These are phyloP conservation scores for Colletotrichum spaethianum DNA, from an alignment of 2,329 filamentous ascomycete genomes.

Conservation along the genomic window DNA sequence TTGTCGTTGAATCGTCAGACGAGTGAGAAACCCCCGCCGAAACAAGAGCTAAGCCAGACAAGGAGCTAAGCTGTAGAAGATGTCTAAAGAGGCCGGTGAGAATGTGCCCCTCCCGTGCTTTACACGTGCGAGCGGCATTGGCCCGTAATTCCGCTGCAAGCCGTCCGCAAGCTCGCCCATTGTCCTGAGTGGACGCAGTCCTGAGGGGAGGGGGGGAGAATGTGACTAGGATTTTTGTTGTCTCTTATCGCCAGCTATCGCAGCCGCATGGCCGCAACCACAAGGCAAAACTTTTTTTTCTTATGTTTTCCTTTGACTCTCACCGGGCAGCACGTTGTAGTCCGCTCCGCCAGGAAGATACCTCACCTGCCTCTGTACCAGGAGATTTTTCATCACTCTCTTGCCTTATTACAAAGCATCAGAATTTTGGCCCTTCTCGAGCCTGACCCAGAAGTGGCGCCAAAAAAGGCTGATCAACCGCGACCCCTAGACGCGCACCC, in stretches of 20 bases:
- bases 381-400: background rate
- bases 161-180: conserved; percentile 21
- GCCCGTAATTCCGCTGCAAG: conserved; percentile 37
- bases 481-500: conserved; percentile 32
- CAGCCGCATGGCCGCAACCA: background rate
- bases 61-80: conserved; percentile 7
- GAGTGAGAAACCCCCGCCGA: conserved; percentile 37
- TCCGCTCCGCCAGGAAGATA: background rate
- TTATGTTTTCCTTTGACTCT: background rate
- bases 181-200: conserved; percentile 12
- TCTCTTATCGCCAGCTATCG: conserved; percentile 30
- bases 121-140: conserved; percentile 40
- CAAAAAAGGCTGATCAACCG: conserved; percentile 31
- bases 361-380: background rate
- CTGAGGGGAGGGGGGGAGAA: background rate
- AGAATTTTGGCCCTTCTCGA: background rate
- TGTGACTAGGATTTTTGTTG: background rate
- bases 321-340: background rate
- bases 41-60: conserved; percentile 23
- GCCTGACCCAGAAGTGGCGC: conserved; percentile 18
- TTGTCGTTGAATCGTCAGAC: conserved; percentile 32
- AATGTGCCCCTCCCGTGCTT: conserved; percentile 36
- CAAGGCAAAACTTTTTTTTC: conserved; percentile 10
- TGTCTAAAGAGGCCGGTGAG: conserved; percentile 5
- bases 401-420: background rate